A percentile compares a stretch with the other conserved stretches of the same genome.
Conservation (phyloP, 2,329 filamentous ascomycete species). For the Epichloe gansuensis region DNA sequence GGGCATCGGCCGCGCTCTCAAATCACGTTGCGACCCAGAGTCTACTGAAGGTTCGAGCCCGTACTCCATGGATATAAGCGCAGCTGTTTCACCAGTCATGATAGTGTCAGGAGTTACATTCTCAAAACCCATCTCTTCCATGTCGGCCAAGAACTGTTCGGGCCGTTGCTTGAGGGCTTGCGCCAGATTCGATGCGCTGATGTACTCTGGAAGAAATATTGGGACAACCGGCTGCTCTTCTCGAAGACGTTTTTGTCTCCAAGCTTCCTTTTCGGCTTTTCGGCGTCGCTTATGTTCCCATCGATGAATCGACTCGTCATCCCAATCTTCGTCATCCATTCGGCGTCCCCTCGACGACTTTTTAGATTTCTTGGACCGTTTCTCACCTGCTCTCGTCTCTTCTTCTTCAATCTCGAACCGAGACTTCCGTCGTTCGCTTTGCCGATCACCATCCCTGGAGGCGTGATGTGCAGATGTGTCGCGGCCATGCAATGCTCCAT, state of each 20-base stretch:
- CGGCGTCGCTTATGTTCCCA: conserved; percentile 28
- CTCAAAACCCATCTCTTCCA: conserved; percentile 83
- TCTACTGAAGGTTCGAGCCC: conserved; percentile 79
- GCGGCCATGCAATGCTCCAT: background rate
- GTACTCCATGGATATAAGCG: conserved; percentile 82
- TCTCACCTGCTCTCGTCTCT: conserved; percentile 8
- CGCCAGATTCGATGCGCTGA: conserved; percentile 76
- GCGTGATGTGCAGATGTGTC: background rate
- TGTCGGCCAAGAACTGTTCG: conserved; percentile 58
- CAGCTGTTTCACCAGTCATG: conserved; percentile 81
- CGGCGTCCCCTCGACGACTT: conserved; percentile 10
- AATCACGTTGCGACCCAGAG: conserved; percentile 51
- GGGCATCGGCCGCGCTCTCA: conserved; percentile 55
- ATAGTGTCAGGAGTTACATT: conserved; percentile 72
- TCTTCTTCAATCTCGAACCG: conserved; percentile 20
- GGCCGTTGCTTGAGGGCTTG: conserved; percentile 59
- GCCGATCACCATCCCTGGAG: conserved; percentile 5
- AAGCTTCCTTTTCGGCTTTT: conserved; percentile 30
- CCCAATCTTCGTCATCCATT: conserved; percentile 22
- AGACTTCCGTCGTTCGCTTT: conserved; percentile 16
- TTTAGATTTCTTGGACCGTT: conserved; percentile 14
- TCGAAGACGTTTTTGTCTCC: conserved; percentile 27
- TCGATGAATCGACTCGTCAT: conserved; percentile 24
- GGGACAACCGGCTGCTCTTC: conserved; percentile 35
- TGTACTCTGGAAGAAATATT: conserved; percentile 79